Evolutionary conservation across 352 stramenopile species (phyloP).

Genomic region (Phytophthora sp.): DNA sequence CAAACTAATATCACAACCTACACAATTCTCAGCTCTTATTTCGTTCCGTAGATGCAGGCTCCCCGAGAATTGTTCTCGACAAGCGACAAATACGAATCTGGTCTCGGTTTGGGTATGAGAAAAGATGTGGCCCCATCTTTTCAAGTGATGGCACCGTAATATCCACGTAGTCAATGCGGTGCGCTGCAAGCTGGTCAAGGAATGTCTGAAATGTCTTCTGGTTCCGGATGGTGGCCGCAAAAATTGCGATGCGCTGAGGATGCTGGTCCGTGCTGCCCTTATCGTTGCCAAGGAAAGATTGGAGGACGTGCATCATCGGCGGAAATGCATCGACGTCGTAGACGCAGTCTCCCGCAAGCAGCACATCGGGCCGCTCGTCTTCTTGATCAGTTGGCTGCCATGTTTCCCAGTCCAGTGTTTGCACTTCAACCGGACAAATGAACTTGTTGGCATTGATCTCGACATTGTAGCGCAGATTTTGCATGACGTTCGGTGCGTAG

Average conservation of each 20-base stretch:
- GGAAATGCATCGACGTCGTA: constrained; percentile 78
- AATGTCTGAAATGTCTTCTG: constrained; percentile 79
- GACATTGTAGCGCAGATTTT: constrained; percentile 84
- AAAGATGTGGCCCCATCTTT: constrained; percentile 52
- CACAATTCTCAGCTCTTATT: constrained; percentile 10
- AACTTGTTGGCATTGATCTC: constrained; percentile 68
- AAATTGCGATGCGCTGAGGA: constrained; percentile 56
- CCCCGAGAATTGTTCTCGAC: constrained; percentile 21
- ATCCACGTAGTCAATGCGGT: constrained; percentile 69
- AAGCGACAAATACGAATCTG: constrained; percentile 77
- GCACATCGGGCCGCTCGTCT: constrained; percentile 46
- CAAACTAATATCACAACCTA: not conserved
- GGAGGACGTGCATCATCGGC: constrained; percentile 57
- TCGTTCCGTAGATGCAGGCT: not conserved
- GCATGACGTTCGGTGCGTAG: constrained; percentile 83
- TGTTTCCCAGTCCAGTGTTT: constrained; percentile 74
- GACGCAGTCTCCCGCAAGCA: constrained; percentile 79
- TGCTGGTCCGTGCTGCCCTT: not conserved
- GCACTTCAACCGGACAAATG: constrained; percentile 56
- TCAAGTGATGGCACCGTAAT: constrained; percentile 52
- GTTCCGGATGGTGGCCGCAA: constrained; percentile 80
- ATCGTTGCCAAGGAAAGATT: constrained; percentile 51
- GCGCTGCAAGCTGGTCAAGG: constrained; percentile 56
- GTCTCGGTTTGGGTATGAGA: constrained; percentile 65
- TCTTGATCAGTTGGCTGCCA: constrained; percentile 50